Evolutionary conservation across 805 yeast species (phyloP).

Genomic region (Pichia cabralensis): DNA sequence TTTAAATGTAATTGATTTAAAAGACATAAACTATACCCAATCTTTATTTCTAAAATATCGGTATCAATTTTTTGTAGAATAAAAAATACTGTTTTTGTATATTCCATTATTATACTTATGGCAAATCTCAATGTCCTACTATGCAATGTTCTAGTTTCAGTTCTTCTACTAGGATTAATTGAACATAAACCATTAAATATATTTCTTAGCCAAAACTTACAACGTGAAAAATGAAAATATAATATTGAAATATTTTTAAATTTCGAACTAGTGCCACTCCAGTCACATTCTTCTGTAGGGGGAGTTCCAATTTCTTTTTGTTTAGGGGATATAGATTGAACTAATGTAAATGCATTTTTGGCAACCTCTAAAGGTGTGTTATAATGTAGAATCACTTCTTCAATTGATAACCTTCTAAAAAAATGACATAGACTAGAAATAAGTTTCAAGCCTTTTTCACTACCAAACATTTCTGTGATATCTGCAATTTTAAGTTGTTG

Average conservation of each 20-base stretch:
- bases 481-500: slow-evolving; percentile 35
- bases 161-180: slow-evolving; percentile 31
- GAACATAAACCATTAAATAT: slow-evolving; percentile 22
- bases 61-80: slow-evolving; percentile 13
- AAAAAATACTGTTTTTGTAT: slow-evolving; percentile 14
- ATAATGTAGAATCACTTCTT: slow-evolving; percentile 45
- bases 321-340: slow-evolving; percentile 29
- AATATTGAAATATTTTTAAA: slow-evolving; percentile 53
- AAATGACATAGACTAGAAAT: slow-evolving; percentile 34
- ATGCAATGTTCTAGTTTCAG: slow-evolving; percentile 25
- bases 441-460: slow-evolving; percentile 31
- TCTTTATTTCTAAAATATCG: slow-evolving; percentile 15
- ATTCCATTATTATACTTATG: slow-evolving; percentile 18
- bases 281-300: slow-evolving; percentile 22
- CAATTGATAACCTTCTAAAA: slow-evolving; percentile 42
- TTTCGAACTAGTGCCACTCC: slow-evolving; percentile 43
- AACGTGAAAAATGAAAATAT: slow-evolving; percentile 38
- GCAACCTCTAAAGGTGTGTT: slow-evolving; percentile 38
- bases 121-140: slow-evolving; percentile 17
- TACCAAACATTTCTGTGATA: slow-evolving; percentile 32
- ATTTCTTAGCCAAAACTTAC: slow-evolving; percentile 33
- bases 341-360: slow-evolving; percentile 28
- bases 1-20: slow-evolving; percentile 19
- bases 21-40: slow-evolving; percentile 18
- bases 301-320: slow-evolving; percentile 38